phyloP scores from a whole-genome alignment of 164 flowering plant genomes.

The Piper betle region DNA sequence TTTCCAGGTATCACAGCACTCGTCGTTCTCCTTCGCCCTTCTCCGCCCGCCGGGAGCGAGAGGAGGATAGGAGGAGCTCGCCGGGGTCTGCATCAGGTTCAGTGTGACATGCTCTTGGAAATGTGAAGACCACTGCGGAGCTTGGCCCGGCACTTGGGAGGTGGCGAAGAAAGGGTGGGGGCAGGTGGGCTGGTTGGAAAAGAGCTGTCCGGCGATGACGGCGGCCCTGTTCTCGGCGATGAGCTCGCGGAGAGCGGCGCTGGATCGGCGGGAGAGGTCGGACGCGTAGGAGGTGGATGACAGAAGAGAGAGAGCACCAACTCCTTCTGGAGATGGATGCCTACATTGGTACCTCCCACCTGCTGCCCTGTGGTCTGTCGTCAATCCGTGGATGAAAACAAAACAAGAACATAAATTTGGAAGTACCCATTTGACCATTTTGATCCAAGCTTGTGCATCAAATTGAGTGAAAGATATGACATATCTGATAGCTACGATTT shows the following conservation, averaged over 20 bases:
- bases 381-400: neutral
- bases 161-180: no score
- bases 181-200: no score
- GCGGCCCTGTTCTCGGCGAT: conserved; percentile 62
- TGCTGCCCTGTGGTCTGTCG: conserved; percentile 12
- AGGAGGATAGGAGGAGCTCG: conserved; percentile 28
- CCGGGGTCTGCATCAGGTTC: conserved; percentile 49
- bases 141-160: no score
- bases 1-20: conserved; percentile 41
- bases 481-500: no score
- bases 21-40: conserved; percentile 33
- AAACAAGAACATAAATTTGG: no score
- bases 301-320: conserved; percentile 89
- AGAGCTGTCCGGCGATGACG: conserved; percentile 33
- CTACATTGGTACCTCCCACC: conserved; percentile 25
- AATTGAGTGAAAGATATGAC: no score
- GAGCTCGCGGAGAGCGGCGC: conserved; percentile 58
- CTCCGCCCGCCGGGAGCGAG: conserved; percentile 22
- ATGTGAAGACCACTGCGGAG: conserved; percentile 16
- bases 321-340: conserved; percentile 19
- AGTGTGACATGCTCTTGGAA: conserved; percentile 32
- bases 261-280: conserved; percentile 42
- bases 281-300: conserved; percentile 32
- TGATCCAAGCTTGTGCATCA: no score
- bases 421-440: no score